Conservation (phyloP, 2,329 filamentous ascomycete species). For the Fusarium nanum region DNA sequence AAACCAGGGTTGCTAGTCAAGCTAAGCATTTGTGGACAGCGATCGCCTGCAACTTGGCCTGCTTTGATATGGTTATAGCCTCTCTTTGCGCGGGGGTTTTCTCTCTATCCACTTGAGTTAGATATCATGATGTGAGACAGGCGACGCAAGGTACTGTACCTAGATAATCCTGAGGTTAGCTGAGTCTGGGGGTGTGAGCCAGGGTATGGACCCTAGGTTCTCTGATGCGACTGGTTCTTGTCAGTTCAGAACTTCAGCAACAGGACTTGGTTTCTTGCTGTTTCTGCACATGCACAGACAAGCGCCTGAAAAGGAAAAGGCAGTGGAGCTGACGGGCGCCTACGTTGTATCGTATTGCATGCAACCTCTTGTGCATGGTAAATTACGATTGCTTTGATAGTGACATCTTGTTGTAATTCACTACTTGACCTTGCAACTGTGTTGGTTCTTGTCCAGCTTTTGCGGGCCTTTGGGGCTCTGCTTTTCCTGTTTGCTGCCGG, state of each 20-base stretch:
- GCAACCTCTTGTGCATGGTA: conserved; percentile 16
- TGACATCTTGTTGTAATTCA: conserved; percentile 22
- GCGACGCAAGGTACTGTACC: conserved; percentile 35
- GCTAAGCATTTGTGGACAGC: conserved; percentile 35
- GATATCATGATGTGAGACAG: conserved; percentile 37
- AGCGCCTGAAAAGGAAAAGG: conserved; percentile 8
- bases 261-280: not conserved
- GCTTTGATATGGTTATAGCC: conserved; percentile 26
- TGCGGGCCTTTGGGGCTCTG: conserved; percentile 37
- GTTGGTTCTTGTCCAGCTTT: conserved; percentile 29
- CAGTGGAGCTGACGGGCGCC: conserved; percentile 14
- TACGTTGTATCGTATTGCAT: conserved; percentile 1
- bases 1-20: conserved; percentile 19
- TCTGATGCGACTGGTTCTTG: conserved; percentile 17
- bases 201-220: not conserved
- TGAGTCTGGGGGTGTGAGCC: conserved; percentile 29
- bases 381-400: conserved; percentile 15
- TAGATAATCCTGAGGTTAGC: conserved; percentile 31
- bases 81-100: conserved; percentile 36
- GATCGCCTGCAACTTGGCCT: conserved; percentile 36
- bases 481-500: conserved; percentile 11
- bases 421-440: not conserved
- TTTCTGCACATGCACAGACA: conserved; percentile 17
- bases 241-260: conserved; percentile 23
- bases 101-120: conserved; percentile 32